Evolutionary conservation across 768 basidiomycete species (phyloP), one percentile per base, ranked within the genome.

Genomic region (Nidula microcarpa): DNA sequence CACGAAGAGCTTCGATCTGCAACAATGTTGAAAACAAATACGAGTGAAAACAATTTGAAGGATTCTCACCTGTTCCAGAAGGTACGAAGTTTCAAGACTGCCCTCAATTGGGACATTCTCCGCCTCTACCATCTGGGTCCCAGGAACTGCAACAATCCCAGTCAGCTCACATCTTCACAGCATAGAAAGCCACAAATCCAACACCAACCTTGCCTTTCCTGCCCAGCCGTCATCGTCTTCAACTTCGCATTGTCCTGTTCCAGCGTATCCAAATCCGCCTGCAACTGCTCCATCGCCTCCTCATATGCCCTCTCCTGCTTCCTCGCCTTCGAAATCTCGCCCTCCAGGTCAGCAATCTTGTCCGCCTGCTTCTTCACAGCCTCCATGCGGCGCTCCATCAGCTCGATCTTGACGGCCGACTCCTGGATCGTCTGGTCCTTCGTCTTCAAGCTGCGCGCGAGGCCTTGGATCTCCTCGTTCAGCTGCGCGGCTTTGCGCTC

Each of bases 341-440:
- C 70, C 71, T 98, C 94, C 16, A 98, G 81, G 55, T 92, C 89
- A 11, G 75, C 68, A 49, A 98, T 89, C 6, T 80, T 73, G 52
- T 98, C 96, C 4, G 87, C 86, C 70, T 96, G 92, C 66, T 89
- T 92, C 79, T 93, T 95, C 55, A 86, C 87, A 1, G 85, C 81
- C 65, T 98, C 95, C 78, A 94, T 86, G 33, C 94, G 82, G 45
- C 94, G 85, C 65, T 97, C 94, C 84, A 98, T 90, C 11, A 95
- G 78, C 66, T 98, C 93, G 53, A 98, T 93, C 76, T 95, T 98
- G 52, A 98, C 94, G 2, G 76, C 74, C 4, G 86, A 77, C 63
- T 98, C 97, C 67, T 98, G 94, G 35, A 93, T 85, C 23, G 70
- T 79, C 75, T 97, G 94, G 56, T 98, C 97, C 71, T 91, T 86